A percentile compares a stretch with the other conserved stretches of the same genome.
Conservation (phyloP, 2,329 filamentous ascomycete genomes). For the Ceratocystis cubensis region DNA sequence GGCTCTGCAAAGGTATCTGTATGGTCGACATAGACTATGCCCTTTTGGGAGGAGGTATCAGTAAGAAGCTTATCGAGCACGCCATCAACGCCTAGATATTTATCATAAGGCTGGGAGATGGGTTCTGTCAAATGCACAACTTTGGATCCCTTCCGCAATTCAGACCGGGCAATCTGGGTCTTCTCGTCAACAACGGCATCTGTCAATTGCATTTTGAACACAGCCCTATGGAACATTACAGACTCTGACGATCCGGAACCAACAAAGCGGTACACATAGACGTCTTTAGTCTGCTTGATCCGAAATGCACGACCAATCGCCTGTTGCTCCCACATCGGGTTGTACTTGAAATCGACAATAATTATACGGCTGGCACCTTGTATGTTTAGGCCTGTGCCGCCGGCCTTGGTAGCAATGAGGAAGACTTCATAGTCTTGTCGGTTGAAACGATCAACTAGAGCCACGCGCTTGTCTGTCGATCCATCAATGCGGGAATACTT, state of each 20-base stretch:
- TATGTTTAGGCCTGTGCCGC: constrained; percentile 74
- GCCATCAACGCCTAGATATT: constrained; percentile 14
- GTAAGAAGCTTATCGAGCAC: constrained; percentile 36
- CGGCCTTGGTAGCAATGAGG: constrained; percentile 72
- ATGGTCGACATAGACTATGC: constrained; percentile 17
- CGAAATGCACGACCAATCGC: constrained; percentile 79
- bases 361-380: constrained; percentile 73
- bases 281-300: constrained; percentile 65
- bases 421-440: constrained; percentile 44
- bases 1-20: constrained; percentile 19
- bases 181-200: constrained; percentile 73
- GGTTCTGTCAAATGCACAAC: constrained; percentile 9
- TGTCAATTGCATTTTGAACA: constrained; percentile 75
- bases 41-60: not conserved
- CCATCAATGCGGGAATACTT: constrained; percentile 56
- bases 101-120: constrained; percentile 1
- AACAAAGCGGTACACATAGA: constrained; percentile 75
- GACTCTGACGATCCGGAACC: constrained; percentile 70
- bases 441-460: constrained; percentile 58
- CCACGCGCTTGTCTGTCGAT: constrained; percentile 45
- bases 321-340: constrained; percentile 71
- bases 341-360: constrained; percentile 73
- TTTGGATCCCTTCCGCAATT: constrained; percentile 31
- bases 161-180: constrained; percentile 56
- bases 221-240: constrained; percentile 54